Evolutionary conservation across 2,329 filamentous ascomycete genomes (phyloP), one percentile per base, ranked within the genome.

Genomic region (Cercospora sp.): DNA sequence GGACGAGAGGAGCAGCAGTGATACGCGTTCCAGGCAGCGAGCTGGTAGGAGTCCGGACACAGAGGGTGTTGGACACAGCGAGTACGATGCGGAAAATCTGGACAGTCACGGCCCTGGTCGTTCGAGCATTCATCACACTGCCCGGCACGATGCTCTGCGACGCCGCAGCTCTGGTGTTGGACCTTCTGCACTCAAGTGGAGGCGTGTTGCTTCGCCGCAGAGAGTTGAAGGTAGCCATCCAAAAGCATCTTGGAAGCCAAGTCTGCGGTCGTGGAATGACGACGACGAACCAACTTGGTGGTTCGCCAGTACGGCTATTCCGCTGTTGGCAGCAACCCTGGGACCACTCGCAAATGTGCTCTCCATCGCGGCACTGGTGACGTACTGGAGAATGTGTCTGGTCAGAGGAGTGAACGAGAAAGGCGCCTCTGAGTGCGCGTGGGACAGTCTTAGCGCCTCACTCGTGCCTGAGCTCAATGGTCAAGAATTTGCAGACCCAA

Each of bases 281-380:
- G 75, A 76, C 23, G 73, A 76, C 28, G 73, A 77, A 59, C 73
- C 76, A 40, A 72, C 76, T 64, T 79, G 77, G 77, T 79, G 77
- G 77, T 78, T 79, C 61, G 77, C 77, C 4, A 75, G 74, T 18
- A 79, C 76, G 3, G 77, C 76, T 18, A 78, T 79, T 13, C 77
- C 77, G 33, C 88, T 97, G 76, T 85, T 95, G 10, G 92, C 93
- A 2, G 93, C 92, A 36, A 93, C 93, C 0, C 86, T 95, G 2
- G 93, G 92, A 0, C 94, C 94, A 0, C 87, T 97, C 9, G 94
- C 94, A 2, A 97, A 94, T 67, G 89, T 95, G 31, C 91, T 95
- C 79, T 94, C 91, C 66, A 93, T 97, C 67, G 93, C 91, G 69
- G 92, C 93, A 7, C 84, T 97, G n/a, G 91, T 92, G 1, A 89